These are phyloP conservation scores for Malus fusca DNA, from an alignment of 306 rosid genomes.

Conservation along the genomic window DNA sequence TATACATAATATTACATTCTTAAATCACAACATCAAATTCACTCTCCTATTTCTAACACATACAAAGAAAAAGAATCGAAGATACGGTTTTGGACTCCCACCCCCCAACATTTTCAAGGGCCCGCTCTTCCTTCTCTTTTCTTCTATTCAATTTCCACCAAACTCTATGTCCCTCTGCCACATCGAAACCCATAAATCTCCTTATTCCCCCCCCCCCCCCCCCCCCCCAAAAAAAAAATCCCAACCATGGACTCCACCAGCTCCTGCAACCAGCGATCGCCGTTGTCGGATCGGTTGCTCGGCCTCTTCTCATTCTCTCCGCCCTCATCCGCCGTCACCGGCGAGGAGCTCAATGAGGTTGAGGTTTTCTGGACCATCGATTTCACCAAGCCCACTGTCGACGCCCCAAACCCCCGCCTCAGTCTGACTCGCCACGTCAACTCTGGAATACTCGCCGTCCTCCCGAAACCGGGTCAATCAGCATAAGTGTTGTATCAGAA, in stretches of 20 bases:
- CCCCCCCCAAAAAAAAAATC: not conserved
- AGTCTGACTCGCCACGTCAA: slow-evolving; percentile 14
- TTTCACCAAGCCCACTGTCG: slow-evolving; percentile 22
- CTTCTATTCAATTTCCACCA: not conserved
- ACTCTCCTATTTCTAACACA: no score
- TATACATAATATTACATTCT: no score
- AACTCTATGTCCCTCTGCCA: slow-evolving; percentile 45
- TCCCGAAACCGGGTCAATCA: slow-evolving; percentile 31
- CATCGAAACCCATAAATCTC: slow-evolving; percentile 15
- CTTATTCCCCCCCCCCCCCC: not conserved
- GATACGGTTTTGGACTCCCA: no score
- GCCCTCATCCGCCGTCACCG: not conserved
- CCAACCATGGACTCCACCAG: slow-evolving; percentile 43
- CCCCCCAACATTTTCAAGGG: no score
- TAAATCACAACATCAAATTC: no score
- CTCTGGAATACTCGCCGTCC: slow-evolving; percentile 58
- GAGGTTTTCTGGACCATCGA: slow-evolving; percentile 71
- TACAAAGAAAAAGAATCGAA: no score
- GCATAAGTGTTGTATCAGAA: slow-evolving; percentile 33
- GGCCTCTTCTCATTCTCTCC: slow-evolving; percentile 31
- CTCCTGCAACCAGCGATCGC: slow-evolving; percentile 41
- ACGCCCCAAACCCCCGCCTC: slow-evolving; percentile 3
- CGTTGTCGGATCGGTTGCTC: slow-evolving; percentile 55
- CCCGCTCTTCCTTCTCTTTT: not conserved
- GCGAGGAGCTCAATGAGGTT: slow-evolving; percentile 63